phyloP scores from a whole-genome alignment of 148 eudicot species.

The Vaccinium corymbosum region DNA sequence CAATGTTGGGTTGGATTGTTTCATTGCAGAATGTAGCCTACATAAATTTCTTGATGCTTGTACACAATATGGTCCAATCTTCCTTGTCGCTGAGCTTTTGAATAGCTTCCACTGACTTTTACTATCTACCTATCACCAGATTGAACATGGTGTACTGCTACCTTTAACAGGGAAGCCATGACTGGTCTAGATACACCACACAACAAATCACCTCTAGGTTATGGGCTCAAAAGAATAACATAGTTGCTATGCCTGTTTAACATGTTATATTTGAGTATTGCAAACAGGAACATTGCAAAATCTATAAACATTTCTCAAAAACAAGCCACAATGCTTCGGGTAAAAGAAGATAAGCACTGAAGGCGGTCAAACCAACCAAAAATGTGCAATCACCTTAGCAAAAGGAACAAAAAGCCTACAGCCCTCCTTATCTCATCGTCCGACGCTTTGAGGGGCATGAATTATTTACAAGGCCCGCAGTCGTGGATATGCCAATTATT shows the following conservation, averaged over 20 bases:
- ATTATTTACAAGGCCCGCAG: not conserved
- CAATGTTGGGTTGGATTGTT: not conserved
- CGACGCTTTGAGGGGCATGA: not conserved
- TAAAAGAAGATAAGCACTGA: not conserved
- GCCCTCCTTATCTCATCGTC: slow-evolving; percentile 4
- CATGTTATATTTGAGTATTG: not conserved
- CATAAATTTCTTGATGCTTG: not conserved
- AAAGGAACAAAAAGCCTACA: not conserved
- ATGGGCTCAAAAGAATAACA: not conserved
- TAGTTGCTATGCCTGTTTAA: not conserved
- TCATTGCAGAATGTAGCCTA: not conserved
- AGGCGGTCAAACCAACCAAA: not conserved
- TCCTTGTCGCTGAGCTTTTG: not conserved
- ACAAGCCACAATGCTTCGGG: not conserved
- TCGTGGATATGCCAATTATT: not conserved
- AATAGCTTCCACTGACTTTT: not conserved
- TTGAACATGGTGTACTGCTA: not conserved
- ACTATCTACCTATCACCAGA: not conserved
- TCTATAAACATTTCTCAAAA: not conserved
- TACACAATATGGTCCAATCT: not conserved
- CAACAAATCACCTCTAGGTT: not conserved
- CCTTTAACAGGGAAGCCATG: not conserved
- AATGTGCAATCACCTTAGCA: not conserved
- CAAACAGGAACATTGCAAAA: not conserved
- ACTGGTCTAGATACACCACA: not conserved